Evolutionary conservation across 2,329 filamentous ascomycete species (phyloP).

Genomic region (Ascochyta rabiei): DNA sequence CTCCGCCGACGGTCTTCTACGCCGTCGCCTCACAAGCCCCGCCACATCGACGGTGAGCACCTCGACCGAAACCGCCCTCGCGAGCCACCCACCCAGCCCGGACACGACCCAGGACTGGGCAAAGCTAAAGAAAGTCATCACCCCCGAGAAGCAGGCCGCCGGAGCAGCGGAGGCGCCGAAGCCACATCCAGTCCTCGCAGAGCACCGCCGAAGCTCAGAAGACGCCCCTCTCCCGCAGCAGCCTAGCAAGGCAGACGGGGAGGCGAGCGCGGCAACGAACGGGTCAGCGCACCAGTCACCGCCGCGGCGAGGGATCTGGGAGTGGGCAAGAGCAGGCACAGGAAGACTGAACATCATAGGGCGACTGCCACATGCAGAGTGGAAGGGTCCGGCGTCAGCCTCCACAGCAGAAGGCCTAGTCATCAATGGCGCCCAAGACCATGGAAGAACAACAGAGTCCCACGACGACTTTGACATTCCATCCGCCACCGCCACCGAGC

Average conservation of each 20-base stretch:
- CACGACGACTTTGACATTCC: conserved; percentile 42
- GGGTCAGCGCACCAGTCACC: conserved; percentile 23
- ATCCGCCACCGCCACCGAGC: conserved; percentile 32
- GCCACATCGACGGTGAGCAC: conserved; percentile 43
- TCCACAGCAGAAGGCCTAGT: conserved; percentile 16
- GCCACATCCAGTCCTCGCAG: conserved; percentile 40
- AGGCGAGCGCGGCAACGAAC: neutral
- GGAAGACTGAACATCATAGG: conserved; percentile 39
- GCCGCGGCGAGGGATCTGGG: conserved; percentile 40
- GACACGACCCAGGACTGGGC: conserved; percentile 31
- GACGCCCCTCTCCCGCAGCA: conserved; percentile 35
- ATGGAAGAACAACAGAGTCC: conserved; percentile 15
- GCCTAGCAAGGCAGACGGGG: conserved; percentile 15
- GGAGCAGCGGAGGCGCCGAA: conserved; percentile 20
- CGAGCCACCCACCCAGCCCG: conserved; percentile 34
- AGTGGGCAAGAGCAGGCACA: conserved; percentile 42
- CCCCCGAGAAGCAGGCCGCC: conserved; percentile 29
- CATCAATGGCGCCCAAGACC: conserved; percentile 19
- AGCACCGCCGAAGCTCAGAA: conserved; percentile 44
- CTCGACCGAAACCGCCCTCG: conserved; percentile 39
- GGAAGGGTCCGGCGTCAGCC: conserved; percentile 28
- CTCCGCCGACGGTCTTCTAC: conserved; percentile 41
- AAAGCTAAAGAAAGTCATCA: conserved; percentile 33
- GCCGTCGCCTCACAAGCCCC: conserved; percentile 44
- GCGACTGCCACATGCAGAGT: conserved; percentile 37